Percentiles rank a stretch among this genome's conserved stretches.
phyloP scores from a whole-genome alignment of 163 green algal genomes.

The Chlamydomonas reinhardtii region DNA sequence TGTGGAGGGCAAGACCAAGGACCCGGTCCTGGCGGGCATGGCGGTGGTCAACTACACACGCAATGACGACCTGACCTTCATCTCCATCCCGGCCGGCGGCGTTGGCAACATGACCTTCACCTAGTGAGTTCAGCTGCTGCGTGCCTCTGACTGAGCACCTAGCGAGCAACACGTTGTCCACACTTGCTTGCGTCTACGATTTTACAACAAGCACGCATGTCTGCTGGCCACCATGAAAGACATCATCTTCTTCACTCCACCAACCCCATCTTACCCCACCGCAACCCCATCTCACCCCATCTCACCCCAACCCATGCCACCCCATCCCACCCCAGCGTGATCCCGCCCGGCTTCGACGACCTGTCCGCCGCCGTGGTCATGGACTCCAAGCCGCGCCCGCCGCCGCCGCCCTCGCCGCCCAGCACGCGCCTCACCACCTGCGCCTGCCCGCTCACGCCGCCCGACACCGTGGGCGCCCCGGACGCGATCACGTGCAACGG shows the following conservation, averaged over 20 bases:
- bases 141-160: too few species aligned
- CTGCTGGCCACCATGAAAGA: too few species aligned
- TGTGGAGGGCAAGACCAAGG: slow-evolving; percentile 16
- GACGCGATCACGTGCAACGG: slow-evolving; percentile 8
- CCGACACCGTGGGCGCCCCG: background rate
- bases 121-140: background rate
- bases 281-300: background rate
- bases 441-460: slow-evolving; percentile 21
- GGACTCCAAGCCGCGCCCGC: slow-evolving; percentile 28
- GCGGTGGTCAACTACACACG: background rate
- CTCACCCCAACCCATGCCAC: too few species aligned
- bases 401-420: slow-evolving; percentile 40
- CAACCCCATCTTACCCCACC: too few species aligned
- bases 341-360: slow-evolving; percentile 59
- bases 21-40: background rate
- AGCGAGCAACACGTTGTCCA: too few species aligned
- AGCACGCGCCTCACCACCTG: background rate
- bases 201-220: too few species aligned
- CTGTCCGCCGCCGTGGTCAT: slow-evolving; percentile 59
- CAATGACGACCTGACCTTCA: background rate
- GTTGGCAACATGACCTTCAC: slow-evolving; percentile 59
- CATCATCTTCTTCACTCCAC: too few species aligned
- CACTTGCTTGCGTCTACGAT: too few species aligned
- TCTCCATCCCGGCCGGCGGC: slow-evolving; percentile 47
- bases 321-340: background rate